A percentile compares a stretch with the other conserved stretches of the same genome.
Conservation (phyloP, 2,329 filamentous ascomycete species). For the Alternaria arbusti region DNA sequence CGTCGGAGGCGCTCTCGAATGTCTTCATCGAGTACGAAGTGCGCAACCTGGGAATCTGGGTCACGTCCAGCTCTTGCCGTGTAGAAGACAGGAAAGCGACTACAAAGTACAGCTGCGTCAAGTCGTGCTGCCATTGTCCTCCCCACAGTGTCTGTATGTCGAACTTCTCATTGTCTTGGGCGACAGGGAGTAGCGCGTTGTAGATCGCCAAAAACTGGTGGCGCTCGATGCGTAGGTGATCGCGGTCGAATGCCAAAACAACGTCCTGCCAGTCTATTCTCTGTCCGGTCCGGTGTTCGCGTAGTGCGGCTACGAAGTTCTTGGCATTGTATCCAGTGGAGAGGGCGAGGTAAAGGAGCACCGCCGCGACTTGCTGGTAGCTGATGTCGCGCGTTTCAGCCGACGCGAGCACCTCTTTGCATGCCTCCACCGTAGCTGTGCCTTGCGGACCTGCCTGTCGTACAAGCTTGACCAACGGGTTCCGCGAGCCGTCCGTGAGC, state of each 20-base stretch:
- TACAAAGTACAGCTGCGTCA: slow-evolving; percentile 93
- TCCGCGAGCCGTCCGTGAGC: slow-evolving; percentile 66
- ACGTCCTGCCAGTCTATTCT: slow-evolving; percentile 72
- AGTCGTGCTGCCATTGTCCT: slow-evolving; percentile 81
- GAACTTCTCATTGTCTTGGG: slow-evolving; percentile 67
- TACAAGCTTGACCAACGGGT: slow-evolving; percentile 68
- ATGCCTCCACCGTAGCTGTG: slow-evolving; percentile 76
- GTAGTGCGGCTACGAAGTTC: slow-evolving; percentile 66
- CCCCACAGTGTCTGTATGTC: slow-evolving; percentile 93
- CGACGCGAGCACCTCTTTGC: slow-evolving; percentile 64
- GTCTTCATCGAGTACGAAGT: slow-evolving; percentile 74
- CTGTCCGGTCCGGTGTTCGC: slow-evolving; percentile 61
- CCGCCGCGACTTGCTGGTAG: slow-evolving; percentile 82
- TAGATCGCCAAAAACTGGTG: slow-evolving; percentile 83
- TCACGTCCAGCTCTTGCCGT: slow-evolving; percentile 79
- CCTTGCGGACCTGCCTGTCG: slow-evolving; percentile 76
- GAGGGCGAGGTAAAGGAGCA: slow-evolving; percentile 73
- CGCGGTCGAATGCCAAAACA: slow-evolving; percentile 80
- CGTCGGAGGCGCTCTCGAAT: slow-evolving; percentile 66
- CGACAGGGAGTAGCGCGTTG: slow-evolving; percentile 76
- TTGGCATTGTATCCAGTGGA: slow-evolving; percentile 70
- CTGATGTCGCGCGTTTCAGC: slow-evolving; percentile 69
- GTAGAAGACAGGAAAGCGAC: slow-evolving; percentile 81
- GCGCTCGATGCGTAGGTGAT: slow-evolving; percentile 75
- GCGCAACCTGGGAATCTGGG: slow-evolving; percentile 80